phyloP scores from a whole-genome alignment of 495 filamentous ascomycete species.

The Tuber borchii region DNA sequence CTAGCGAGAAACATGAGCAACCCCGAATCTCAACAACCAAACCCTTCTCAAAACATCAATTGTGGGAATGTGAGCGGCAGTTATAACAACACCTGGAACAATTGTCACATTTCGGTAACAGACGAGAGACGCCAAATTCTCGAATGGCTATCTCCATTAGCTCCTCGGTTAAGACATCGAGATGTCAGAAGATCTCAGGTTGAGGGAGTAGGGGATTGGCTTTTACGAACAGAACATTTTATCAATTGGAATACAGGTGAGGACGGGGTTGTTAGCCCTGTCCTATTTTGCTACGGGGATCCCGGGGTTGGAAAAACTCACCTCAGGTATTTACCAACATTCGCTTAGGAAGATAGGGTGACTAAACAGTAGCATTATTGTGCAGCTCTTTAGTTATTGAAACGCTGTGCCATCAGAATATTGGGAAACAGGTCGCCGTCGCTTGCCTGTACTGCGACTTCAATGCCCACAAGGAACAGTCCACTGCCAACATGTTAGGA shows the following conservation, averaged over 20 bases:
- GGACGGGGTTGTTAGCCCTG: neutral
- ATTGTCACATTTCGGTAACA: neutral
- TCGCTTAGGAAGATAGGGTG: neutral
- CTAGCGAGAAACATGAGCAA: too few relatives aligned
- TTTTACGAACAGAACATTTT: neutral
- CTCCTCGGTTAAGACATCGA: neutral
- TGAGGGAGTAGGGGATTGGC: neutral
- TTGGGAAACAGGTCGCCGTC: too few relatives aligned
- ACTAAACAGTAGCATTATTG: too few relatives aligned
- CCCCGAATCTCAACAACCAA: too few relatives aligned
- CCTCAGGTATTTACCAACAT: neutral
- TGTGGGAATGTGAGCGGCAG: neutral
- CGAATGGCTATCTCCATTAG: neutral
- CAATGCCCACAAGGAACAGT: too few relatives aligned
- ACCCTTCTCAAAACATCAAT: neutral
- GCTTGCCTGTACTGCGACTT: too few relatives aligned
- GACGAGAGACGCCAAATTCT: neutral
- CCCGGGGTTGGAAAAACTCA: neutral
- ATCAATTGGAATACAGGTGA: neutral
- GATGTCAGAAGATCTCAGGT: neutral
- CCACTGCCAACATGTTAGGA: too few relatives aligned
- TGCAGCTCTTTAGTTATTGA: too few relatives aligned
- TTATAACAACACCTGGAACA: neutral
- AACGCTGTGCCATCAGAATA: too few relatives aligned
- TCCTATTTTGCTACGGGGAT: neutral